Evolutionary conservation across 129 eudicot species (phyloP).

Genomic region (Smallanthus sonchifolius): DNA sequence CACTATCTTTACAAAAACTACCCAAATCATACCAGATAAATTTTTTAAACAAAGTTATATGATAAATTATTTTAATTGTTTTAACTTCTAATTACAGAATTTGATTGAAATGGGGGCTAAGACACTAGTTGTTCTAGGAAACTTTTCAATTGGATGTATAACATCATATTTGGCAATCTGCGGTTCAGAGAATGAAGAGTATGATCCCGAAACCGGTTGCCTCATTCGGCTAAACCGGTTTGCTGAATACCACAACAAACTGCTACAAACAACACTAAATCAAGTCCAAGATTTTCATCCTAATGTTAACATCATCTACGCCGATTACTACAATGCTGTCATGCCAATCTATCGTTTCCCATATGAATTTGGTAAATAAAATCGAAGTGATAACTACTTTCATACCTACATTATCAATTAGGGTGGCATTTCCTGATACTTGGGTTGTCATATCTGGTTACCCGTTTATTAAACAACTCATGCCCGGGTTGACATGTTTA

Average conservation of each 20-base stretch:
- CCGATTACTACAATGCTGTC: slow-evolving; percentile 50
- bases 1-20: too few species aligned
- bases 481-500: not conserved
- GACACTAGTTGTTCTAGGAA: slow-evolving; percentile 32
- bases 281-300: slow-evolving; percentile 35
- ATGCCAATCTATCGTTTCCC: slow-evolving; percentile 36
- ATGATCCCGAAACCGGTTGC: slow-evolving; percentile 46
- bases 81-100: slow-evolving; percentile 2
- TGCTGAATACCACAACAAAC: slow-evolving; percentile 36
- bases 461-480: not conserved
- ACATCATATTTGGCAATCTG: slow-evolving; percentile 7
- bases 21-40: not conserved
- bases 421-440: not conserved
- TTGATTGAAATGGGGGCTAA: slow-evolving; percentile 29
- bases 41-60: not conserved
- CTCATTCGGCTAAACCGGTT: slow-evolving; percentile 31
- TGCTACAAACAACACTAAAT: slow-evolving; percentile 22
- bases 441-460: not conserved
- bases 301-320: slow-evolving; percentile 35
- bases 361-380: slow-evolving; percentile 30
- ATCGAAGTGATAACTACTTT: not conserved
- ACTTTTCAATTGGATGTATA: slow-evolving; percentile 30
- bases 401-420: not conserved
- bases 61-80: not conserved
- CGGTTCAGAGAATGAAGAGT: slow-evolving; percentile 20